Base-by-base conservation (phyloP, 305 asterid species). In the Fraxinus velutina region DNA sequence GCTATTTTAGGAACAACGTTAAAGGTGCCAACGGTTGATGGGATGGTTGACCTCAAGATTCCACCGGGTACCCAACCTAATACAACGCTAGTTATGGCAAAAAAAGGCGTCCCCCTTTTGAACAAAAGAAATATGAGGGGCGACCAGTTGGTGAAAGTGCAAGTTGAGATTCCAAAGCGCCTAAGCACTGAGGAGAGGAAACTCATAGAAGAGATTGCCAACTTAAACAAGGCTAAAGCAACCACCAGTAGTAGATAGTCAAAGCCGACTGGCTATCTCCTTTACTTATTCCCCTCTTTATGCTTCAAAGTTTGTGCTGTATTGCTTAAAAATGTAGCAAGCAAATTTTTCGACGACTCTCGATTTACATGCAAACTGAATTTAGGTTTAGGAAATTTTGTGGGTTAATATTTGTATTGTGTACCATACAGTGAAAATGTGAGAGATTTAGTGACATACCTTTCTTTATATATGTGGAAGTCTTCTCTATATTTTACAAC, bases 1-100 rank as follows among this genome's bases (percentile, higher is more conserved):
- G 99, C 99, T 6, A 96, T 96, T 66, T 79, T 96, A 77, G 99
- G 99, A 13, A 91, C 98, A 0, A 91, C 93, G 0, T 78, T 80
- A 83, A 96, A 92, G 85, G 97, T 96, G 72, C 99, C 98, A 9
- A 96, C 99, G 0, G 98, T 96, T 0, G 98, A 96, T 76, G 99
- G 99, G 42, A 84, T 81, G 86, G 99, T 92, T 0, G 99, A 96
- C 80, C 91, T 94, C 55, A 94, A 90, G 81, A 89, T 96, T 52
- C 99, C 99, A 0, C 77, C 97, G 0, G 99, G 99, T 5, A 94
- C 98, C 21, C 99, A 95, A 78, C 98, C 99, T 0, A 93, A 97
- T 42, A 95, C 98, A 17, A 95, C 97, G 7, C 83, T 95, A 37
- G 98, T 95, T n/a, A 93, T 95, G 97, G 97, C 96, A 1, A 92